phyloP scores from a whole-genome alignment of 345 rosid species.

The Eucalyptus cladocalyx region DNA sequence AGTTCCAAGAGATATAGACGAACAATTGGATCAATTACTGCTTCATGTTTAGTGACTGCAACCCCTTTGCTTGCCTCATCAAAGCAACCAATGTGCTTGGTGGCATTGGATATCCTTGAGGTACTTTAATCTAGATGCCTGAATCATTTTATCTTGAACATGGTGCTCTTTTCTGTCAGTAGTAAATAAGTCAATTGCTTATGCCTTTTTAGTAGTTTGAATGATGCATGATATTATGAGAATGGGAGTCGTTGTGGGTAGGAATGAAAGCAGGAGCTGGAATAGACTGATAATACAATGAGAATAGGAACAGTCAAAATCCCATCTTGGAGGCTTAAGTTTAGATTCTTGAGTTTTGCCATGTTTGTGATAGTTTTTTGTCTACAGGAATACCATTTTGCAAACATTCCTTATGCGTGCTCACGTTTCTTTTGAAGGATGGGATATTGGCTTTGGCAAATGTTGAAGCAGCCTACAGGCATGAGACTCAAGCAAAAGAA shows the following conservation, averaged over 20 bases:
- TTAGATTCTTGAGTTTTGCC: not conserved
- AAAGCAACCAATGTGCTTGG: slow-evolving; percentile 59
- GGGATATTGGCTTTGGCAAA: slow-evolving; percentile 54
- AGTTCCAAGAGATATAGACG: slow-evolving; percentile 69
- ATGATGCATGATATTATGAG: not conserved
- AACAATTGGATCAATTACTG: slow-evolving; percentile 70
- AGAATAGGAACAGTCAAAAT: not conserved
- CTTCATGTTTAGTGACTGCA: slow-evolving; percentile 67
- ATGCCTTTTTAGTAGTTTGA: not conserved
- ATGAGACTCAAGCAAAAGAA: slow-evolving; percentile 62
- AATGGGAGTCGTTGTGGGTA: not conserved
- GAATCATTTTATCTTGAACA: not conserved
- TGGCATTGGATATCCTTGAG: slow-evolving; percentile 74
- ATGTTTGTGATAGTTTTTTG: not conserved
- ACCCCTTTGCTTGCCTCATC: slow-evolving; percentile 70
- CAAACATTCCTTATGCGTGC: not conserved
- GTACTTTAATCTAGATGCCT: slow-evolving; percentile 11
- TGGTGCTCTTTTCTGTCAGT: not conserved
- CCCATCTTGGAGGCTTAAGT: not conserved
- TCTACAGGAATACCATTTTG: not conserved
- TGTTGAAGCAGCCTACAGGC: slow-evolving; percentile 73
- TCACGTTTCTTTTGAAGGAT: slow-evolving; percentile 19
- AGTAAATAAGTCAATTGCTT: not conserved
- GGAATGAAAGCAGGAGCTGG: not conserved
- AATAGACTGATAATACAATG: not conserved